Percentiles rank a stretch among this genome's conserved stretches.
Conservation (phyloP, 1,284 basidiomycete genomes). For the Vanrija sp. region DNA sequence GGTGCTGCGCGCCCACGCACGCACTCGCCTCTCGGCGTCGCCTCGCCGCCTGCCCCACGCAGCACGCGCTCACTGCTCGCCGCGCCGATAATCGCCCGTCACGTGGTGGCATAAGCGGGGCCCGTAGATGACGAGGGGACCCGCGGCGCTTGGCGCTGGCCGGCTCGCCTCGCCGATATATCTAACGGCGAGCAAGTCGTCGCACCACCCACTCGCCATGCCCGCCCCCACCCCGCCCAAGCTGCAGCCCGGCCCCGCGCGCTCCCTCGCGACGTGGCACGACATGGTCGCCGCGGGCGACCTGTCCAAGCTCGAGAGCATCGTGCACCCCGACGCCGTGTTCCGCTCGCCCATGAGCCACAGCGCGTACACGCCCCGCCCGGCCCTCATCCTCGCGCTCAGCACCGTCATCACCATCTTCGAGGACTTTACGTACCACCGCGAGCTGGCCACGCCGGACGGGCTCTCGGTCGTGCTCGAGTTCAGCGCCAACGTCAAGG, state of each 20-base stretch:
- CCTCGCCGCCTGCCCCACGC: too few relatives aligned
- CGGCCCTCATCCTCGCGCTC: slow-evolving; percentile 11
- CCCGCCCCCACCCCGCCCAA: too few relatives aligned
- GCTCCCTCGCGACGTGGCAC: slow-evolving; percentile 14
- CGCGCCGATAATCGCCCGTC: too few relatives aligned
- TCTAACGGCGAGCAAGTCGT: too few relatives aligned
- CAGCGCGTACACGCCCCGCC: slow-evolving; percentile 7
- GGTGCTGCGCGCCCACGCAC: too few relatives aligned
- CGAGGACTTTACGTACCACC: slow-evolving; percentile 17
- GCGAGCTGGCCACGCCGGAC: slow-evolving; percentile 7
- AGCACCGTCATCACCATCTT: slow-evolving; percentile 13
- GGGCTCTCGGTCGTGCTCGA: slow-evolving; percentile 15
- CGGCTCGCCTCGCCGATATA: too few relatives aligned
- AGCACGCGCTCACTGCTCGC: too few relatives aligned
- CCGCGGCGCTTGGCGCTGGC: too few relatives aligned
- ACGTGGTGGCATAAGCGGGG: too few relatives aligned
- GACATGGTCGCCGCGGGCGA: slow-evolving; percentile 7
- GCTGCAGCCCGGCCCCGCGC: slow-evolving; percentile 4
- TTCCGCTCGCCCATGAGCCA: slow-evolving; percentile 14
- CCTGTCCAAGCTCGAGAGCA: slow-evolving; percentile 2
- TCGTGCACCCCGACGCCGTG: slow-evolving; percentile 15
- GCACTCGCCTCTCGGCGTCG: too few relatives aligned
- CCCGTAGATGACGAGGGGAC: too few relatives aligned
- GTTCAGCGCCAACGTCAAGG: slow-evolving; percentile 10
- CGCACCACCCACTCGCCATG: too few relatives aligned